phyloP scores from a whole-genome alignment of 352 stramenopile species.

The Globisporangium spiculum region DNA sequence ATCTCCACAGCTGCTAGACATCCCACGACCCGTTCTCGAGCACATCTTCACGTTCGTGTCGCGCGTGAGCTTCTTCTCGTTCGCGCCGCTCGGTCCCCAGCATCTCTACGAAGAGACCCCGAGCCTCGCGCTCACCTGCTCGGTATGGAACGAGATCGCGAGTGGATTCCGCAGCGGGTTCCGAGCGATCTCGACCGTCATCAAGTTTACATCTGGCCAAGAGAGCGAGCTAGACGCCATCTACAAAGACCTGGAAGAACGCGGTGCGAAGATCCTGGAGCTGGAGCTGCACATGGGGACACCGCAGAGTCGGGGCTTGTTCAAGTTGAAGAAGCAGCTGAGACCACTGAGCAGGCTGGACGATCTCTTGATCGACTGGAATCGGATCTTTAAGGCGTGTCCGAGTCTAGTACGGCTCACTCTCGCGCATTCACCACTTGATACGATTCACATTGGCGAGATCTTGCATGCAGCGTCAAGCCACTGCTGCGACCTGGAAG shows the following conservation, averaged over 20 bases:
- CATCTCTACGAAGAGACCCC: not conserved
- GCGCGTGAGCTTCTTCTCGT: not conserved
- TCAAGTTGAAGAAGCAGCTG: not conserved
- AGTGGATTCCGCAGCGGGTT: not conserved
- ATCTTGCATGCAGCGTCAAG: not conserved
- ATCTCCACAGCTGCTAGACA: not conserved
- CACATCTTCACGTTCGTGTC: conserved; percentile 1
- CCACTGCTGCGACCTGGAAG: not conserved
- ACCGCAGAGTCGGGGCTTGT: not conserved
- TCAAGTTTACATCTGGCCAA: not conserved
- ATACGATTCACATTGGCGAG: not conserved
- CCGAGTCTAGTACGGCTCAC: not conserved
- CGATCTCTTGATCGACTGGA: not conserved
- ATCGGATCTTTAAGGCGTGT: conserved; percentile 1
- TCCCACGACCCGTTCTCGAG: conserved; percentile 1
- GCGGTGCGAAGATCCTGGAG: not conserved
- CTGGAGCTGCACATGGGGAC: conserved; percentile 1
- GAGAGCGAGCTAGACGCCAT: not conserved
- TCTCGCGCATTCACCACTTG: not conserved
- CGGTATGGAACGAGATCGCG: not conserved
- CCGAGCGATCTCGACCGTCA: not conserved
- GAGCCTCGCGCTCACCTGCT: not conserved
- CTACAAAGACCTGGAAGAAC: conserved; percentile 1
- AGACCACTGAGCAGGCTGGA: not conserved
- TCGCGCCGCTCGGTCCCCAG: not conserved